phyloP scores from a whole-genome alignment of 2,329 filamentous ascomycete species.

The Davidsoniella australis region DNA sequence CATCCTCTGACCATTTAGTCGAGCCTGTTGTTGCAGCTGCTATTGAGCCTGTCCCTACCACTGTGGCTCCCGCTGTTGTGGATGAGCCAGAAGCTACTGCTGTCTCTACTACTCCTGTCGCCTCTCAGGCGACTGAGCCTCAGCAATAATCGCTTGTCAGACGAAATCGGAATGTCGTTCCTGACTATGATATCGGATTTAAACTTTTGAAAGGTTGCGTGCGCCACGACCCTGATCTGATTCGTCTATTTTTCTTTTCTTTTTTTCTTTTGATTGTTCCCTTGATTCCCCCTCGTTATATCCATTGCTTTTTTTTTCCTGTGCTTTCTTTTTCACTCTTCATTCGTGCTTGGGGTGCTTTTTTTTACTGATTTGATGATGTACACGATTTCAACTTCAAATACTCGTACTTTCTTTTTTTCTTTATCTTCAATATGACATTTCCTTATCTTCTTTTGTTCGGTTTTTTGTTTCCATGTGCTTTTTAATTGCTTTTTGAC shows the following conservation, averaged over 20 bases:
- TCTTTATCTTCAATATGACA: neutral
- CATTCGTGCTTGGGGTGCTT: neutral
- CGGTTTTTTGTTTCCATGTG: neutral
- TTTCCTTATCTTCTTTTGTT: neutral
- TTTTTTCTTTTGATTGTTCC: neutral
- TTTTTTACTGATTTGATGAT: neutral
- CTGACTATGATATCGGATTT: no score
- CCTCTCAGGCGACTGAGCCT: no score
- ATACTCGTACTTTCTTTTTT: neutral
- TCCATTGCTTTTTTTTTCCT: neutral
- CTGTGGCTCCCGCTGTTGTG: no score
- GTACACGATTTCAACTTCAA: neutral
- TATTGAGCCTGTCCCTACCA: no score
- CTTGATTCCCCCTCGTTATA: slow-evolving; percentile 1
- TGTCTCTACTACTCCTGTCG: no score
- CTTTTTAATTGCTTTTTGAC: neutral
- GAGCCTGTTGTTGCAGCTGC: no score
- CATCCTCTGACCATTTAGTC: no score
- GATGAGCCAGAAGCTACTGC: no score
- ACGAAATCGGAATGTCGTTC: no score
- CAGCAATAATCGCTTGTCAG: no score
- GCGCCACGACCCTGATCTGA: neutral
- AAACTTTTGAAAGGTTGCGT: neutral
- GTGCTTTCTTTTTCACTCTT: neutral
- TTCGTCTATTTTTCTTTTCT: neutral